Base-by-base conservation (phyloP, 2,329 filamentous ascomycete genomes). In the Colletotrichum somersetense region DNA sequence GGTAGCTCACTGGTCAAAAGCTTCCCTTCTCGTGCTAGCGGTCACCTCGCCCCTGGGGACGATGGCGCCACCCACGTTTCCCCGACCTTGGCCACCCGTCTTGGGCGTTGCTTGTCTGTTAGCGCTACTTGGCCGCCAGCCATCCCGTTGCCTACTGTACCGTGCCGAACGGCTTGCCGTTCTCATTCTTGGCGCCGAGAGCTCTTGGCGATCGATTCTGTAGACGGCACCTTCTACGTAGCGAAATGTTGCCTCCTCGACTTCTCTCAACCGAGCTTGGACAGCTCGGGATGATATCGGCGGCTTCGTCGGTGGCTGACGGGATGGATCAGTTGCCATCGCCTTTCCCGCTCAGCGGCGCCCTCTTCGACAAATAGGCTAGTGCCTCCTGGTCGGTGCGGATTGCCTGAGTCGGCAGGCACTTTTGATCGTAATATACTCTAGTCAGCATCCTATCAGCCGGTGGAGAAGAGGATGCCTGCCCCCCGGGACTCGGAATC, bases 81-180 rank as follows among this genome's bases (percentile, higher is more conserved):
- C 69, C 69, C 66, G 53, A 58, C 53, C 69, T 72, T 71, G 66
- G 66, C 59, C 66, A 44, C 66, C 70, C 66, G 59, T 12, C n/a
- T 23, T 48, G 59, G 69, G 40, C 35, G 40, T 57, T 71, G 70
- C 61, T 72, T 72, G 59, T 40, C 8, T 70, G 58, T 40, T 72
- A 42, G 40, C 64, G 67, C 53, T 53, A 26, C 20, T 20, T 62
- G 42, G 55, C 61, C 69, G 70, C 55, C 53, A 33, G 33, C 66
- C 70, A 70, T 56, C 20, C 55, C 46, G 65, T 57, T 44, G 35
- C 12, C 59, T 35, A 40, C 44, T n/a, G 44, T 11, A 8, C n/a
- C n/a, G 38, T 52, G n/a, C 16, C 61, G 38, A 64, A 40, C 44
- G 52, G 38, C 44, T 20, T 62, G 52, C 44, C 7, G 20, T 52